A percentile compares a stretch with the other conserved stretches of the same genome.
Conservation (phyloP, 1,284 basidiomycete genomes). For the Rhodotorula sp. region DNA sequence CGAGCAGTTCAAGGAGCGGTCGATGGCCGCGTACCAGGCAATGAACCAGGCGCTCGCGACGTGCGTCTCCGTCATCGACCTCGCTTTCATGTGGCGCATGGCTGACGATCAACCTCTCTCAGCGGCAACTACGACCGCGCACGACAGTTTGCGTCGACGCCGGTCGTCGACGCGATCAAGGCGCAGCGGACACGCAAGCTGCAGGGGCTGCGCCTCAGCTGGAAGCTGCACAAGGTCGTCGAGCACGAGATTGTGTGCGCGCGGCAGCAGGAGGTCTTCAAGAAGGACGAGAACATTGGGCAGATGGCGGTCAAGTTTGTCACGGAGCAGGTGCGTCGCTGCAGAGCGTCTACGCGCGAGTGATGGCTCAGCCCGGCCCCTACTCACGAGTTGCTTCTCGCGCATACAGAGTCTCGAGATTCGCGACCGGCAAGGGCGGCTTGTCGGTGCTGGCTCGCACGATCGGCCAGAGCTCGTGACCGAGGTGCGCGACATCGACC, state of each 20-base stretch:
- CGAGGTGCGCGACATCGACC: slow-evolving; percentile 17
- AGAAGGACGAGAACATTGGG: slow-evolving; percentile 34
- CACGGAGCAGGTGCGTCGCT: slow-evolving; percentile 25
- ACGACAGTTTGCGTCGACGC: slow-evolving; percentile 18
- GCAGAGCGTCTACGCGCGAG: too few species aligned
- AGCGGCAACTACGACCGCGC: slow-evolving; percentile 37
- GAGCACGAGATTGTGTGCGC: slow-evolving; percentile 29
- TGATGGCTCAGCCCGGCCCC: too few species aligned
- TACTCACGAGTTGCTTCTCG: neutral
- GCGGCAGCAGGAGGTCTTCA: slow-evolving; percentile 39
- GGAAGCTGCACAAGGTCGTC: slow-evolving; percentile 38
- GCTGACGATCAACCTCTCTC: neutral
- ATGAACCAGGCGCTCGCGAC: slow-evolving; percentile 34
- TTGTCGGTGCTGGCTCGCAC: slow-evolving; percentile 32
- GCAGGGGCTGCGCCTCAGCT: slow-evolving; percentile 31
- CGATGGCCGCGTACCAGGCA: slow-evolving; percentile 26
- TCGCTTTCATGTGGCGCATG: neutral
- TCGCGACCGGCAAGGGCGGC: slow-evolving; percentile 17
- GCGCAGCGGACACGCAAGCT: slow-evolving; percentile 29
- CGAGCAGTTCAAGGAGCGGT: slow-evolving; percentile 27
- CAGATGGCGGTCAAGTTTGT: slow-evolving; percentile 37
- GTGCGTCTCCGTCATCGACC: slow-evolving; percentile 7
- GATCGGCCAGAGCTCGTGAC: slow-evolving; percentile 26
- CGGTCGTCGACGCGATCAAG: slow-evolving; percentile 36
- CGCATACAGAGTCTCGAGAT: slow-evolving; percentile 33